A percentile compares a stretch with the other conserved stretches of the same genome.
Evolutionary conservation across 352 stramenopile species (phyloP).

Genomic region (Phytophthora cryptogea): DNA sequence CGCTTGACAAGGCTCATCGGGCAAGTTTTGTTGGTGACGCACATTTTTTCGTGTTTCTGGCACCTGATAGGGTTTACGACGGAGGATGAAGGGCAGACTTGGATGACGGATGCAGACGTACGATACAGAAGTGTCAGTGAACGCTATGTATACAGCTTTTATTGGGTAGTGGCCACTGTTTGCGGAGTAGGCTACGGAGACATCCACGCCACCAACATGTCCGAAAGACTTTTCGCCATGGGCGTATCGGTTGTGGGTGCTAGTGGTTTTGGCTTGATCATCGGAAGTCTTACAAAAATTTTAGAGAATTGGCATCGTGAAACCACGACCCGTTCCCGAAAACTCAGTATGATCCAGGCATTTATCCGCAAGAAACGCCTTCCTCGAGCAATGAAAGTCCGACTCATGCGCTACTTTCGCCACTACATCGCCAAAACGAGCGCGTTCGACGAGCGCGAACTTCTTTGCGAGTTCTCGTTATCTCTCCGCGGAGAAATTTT

Average conservation of each 20-base stretch:
- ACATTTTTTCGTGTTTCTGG: conserved; percentile 83
- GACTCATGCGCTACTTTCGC: conserved; percentile 72
- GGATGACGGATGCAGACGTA: conserved; percentile 44
- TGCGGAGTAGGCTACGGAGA: conserved; percentile 87
- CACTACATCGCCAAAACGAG: conserved; percentile 84
- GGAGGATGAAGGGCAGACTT: conserved; percentile 40
- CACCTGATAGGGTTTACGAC: conserved; percentile 57
- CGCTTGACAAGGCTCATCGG: conserved; percentile 67
- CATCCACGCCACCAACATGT: conserved; percentile 70
- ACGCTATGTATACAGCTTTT: conserved; percentile 82
- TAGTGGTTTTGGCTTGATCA: conserved; percentile 79
- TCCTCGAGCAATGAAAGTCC: conserved; percentile 51
- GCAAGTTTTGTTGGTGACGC: conserved; percentile 69
- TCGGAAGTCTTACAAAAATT: conserved; percentile 86
- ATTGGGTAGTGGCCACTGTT: conserved; percentile 85
- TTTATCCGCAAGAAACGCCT: conserved; percentile 71
- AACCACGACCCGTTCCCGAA: conserved; percentile 49
- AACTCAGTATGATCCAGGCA: conserved; percentile 66
- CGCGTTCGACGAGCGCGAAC: conserved; percentile 73
- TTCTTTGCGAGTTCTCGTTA: conserved; percentile 78
- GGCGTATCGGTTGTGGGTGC: conserved; percentile 74
- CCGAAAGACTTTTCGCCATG: conserved; percentile 76
- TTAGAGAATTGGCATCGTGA: conserved; percentile 81
- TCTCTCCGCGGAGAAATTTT: conserved; percentile 76
- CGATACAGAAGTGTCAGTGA: conserved; percentile 29